These are phyloP conservation scores for Aspergillus pseudoglaucus DNA, from an alignment of 2,329 filamentous ascomycete genomes.

Conservation along the genomic window DNA sequence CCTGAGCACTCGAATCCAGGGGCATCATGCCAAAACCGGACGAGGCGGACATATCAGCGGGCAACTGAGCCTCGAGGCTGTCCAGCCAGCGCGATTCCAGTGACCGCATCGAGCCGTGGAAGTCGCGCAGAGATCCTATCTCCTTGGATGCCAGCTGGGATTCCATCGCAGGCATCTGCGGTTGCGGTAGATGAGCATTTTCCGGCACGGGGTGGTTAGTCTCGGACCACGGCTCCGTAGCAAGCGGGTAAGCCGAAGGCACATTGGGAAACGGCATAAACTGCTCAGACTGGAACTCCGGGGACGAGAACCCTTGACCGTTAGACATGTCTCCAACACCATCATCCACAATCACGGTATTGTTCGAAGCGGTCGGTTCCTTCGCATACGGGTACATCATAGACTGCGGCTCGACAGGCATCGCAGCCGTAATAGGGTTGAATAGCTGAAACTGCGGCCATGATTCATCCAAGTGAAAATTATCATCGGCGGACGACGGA, in stretches of 20 bases:
- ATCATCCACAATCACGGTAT: slow-evolving; percentile 33
- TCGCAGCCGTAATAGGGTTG: slow-evolving; percentile 24
- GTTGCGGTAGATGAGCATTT: slow-evolving; percentile 10
- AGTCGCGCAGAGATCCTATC: slow-evolving; percentile 12
- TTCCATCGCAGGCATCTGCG: slow-evolving; percentile 11
- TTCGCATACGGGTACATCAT: slow-evolving; percentile 31
- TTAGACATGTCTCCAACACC: slow-evolving; percentile 21
- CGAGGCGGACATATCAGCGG: slow-evolving; percentile 21
- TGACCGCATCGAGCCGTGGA: slow-evolving; percentile 21
- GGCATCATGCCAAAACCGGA: slow-evolving; percentile 15
- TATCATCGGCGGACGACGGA: slow-evolving; percentile 32
- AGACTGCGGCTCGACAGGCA: slow-evolving; percentile 25
- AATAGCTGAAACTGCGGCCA: slow-evolving; percentile 34
- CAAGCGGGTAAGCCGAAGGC: slow-evolving; percentile 22
- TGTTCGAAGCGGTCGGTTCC: slow-evolving; percentile 16
- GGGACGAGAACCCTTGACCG: slow-evolving; percentile 15
- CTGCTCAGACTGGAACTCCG: slow-evolving; percentile 24
- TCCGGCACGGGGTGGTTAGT: slow-evolving; percentile 11
- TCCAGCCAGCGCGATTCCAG: slow-evolving; percentile 31
- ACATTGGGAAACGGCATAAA: slow-evolving; percentile 26
- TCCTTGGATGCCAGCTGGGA: slow-evolving; percentile 18
- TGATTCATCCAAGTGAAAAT: slow-evolving; percentile 31
- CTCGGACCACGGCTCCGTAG: slow-evolving; percentile 23
- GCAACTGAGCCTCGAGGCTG: slow-evolving; percentile 27
- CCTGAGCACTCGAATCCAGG: slow-evolving; percentile 11